phyloP scores from a whole-genome alignment of 805 yeast species.

The Wickerhamiella sorbophila region DNA sequence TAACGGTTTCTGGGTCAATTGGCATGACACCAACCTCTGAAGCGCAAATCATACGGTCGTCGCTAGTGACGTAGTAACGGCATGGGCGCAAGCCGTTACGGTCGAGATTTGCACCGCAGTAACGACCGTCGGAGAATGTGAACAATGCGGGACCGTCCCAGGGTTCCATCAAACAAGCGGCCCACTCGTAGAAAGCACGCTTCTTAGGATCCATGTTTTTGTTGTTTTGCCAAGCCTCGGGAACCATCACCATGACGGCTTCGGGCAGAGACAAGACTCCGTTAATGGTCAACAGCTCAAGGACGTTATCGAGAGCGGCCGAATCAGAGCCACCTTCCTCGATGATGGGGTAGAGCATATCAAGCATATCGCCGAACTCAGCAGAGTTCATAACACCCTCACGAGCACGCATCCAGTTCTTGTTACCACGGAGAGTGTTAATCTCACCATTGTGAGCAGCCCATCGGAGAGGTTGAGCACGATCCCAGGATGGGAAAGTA shows the following conservation, averaged over 20 bases:
- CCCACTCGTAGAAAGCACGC: constrained; percentile 96
- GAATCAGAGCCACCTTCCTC: constrained; percentile 99
- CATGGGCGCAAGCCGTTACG: constrained; percentile 97
- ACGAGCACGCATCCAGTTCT: constrained; percentile 98
- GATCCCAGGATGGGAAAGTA: constrained; percentile 99
- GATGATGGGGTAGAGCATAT: constrained; percentile 81
- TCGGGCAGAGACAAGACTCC: constrained; percentile 89
- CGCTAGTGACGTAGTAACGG: constrained; percentile 89
- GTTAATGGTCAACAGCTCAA: constrained; percentile 80
- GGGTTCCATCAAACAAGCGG: constrained; percentile 97
- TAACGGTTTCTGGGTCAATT: constrained; percentile 64
- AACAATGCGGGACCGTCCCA: constrained; percentile 99
- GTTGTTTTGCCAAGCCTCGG: constrained; percentile 97
- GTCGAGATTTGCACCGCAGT: constrained; percentile 96
- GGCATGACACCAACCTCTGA: constrained; percentile 97
- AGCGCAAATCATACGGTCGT: constrained; percentile 92
- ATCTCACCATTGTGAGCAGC: constrained; percentile 99
- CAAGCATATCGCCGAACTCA: constrained; percentile 82
- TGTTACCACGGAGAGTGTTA: constrained; percentile 92
- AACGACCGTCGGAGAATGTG: constrained; percentile 93
- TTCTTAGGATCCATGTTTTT: constrained; percentile 73
- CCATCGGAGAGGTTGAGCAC: constrained; percentile 96
- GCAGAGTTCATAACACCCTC: constrained; percentile 91
- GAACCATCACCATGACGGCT: constrained; percentile 92
- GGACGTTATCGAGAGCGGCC: constrained; percentile 91